Base-by-base conservation (phyloP, 805 yeast species). In the Nakazawaea wyomingensis region DNA sequence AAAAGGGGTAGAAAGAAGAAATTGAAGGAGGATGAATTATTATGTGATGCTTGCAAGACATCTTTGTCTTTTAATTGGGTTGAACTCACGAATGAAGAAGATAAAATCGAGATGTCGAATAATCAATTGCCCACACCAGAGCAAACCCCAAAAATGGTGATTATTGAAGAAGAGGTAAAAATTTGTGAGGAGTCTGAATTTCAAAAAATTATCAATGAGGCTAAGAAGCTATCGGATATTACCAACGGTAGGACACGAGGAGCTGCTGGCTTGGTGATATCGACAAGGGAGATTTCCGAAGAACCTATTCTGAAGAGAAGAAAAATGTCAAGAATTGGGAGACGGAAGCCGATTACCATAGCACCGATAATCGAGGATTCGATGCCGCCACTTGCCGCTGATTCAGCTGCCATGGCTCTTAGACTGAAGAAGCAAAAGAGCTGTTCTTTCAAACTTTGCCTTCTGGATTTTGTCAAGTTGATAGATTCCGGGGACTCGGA, bases 1-100 rank as follows among this genome's bases (percentile, higher is more conserved):
- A 43, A 54, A 47, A 38, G 46, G 21, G 35, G 57, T 47, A 30
- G 48, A 36, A 35, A 51, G 34, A 41, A 44, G 34, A 18, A 48
- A 11, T 21, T 17, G 19, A 34, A 53, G 2, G 56, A 54, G n/a
- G 73, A 68, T 9, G 80, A 76, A 40, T 61, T 59, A 17, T 56
- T 74, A 26, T 77, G 82, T 54, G 68, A 60, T 33, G 59, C 63
- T 20, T 77, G 82, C 51, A 68, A 72, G 43, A 68, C 80, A 3
- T 63, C 65, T 43, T 64, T 74, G 16, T 66, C 72, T 16, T 72
- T 70, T 52, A 69, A 68, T 44, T 76, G 76, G 65, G 59, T 74
- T 46, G 64, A 67, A 31, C 54, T 72, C n/a, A n/a, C n/a, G n/a
- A n/a, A n/a, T n/a, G n/a, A n/a, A n/a, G n/a, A n/a, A n/a, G n/a